These are phyloP conservation scores for Monilinia polystroma DNA, from an alignment of 2,329 filamentous ascomycete genomes.

Conservation along the genomic window DNA sequence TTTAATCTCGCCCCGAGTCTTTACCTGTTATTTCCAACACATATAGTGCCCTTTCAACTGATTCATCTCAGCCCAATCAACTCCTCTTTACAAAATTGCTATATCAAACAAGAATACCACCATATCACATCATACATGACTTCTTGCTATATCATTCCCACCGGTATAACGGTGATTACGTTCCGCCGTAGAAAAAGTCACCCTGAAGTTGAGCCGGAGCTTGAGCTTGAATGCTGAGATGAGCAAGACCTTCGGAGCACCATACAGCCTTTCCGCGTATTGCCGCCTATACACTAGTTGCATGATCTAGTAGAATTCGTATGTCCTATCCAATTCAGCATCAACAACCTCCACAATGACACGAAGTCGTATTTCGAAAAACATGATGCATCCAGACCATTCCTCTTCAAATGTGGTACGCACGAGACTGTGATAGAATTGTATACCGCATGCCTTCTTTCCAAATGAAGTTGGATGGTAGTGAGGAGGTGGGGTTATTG, in stretches of 20 bases:
- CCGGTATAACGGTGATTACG: neutral
- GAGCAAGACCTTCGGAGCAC: neutral
- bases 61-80: neutral
- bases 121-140: neutral
- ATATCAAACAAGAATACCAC: neutral
- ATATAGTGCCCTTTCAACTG: neutral
- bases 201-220: neutral
- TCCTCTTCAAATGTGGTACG: neutral
- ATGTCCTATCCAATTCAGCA: neutral
- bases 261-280: neutral
- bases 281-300: neutral
- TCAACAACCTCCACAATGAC: neutral
- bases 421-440: neutral
- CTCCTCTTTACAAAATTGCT: too few species aligned
- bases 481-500: neutral
- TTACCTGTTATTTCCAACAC: neutral
- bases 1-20: neutral
- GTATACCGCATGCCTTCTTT: neutral
- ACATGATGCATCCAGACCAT: neutral
- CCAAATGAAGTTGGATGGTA: neutral
- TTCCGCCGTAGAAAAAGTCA: neutral
- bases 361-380: neutral
- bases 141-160: neutral
- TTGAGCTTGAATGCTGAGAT: neutral
- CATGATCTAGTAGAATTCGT: neutral